Conservation (phyloP, 768 basidiomycete species). For the Saitozyma podzolica region DNA sequence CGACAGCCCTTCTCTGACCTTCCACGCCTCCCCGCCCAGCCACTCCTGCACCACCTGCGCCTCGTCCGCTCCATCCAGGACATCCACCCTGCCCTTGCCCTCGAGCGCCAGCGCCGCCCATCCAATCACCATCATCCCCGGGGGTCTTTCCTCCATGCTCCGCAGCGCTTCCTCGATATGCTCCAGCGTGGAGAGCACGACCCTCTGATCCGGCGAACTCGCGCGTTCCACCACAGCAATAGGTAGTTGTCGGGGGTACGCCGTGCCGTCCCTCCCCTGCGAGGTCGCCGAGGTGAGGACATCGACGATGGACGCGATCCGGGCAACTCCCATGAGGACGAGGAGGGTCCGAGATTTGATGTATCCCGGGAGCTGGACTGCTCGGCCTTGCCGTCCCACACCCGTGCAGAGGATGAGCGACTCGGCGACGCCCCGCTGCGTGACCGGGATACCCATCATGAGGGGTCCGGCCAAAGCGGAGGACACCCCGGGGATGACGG, state of each 20-base stretch:
- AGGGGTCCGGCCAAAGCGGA: constrained; percentile 87
- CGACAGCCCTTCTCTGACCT: constrained; percentile 66
- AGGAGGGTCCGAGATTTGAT: constrained; percentile 76
- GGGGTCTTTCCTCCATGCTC: constrained; percentile 78
- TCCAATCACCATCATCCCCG: constrained; percentile 93
- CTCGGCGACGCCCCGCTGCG: constrained; percentile 91
- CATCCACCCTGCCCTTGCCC: constrained; percentile 66
- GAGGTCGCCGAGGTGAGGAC: constrained; percentile 55
- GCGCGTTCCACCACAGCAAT: constrained; percentile 93
- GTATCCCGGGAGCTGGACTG: constrained; percentile 83
- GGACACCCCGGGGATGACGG: constrained; percentile 84
- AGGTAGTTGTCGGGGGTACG: constrained; percentile 74
- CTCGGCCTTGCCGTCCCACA: constrained; percentile 80
- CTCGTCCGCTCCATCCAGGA: constrained; percentile 63
- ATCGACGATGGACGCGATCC: constrained; percentile 69
- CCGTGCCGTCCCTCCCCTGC: constrained; percentile 56
- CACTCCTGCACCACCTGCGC: constrained; percentile 59
- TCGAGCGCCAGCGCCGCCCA: constrained; percentile 83
- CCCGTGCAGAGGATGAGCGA: constrained; percentile 88
- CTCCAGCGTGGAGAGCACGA: constrained; percentile 72
- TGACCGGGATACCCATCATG: constrained; percentile 88
- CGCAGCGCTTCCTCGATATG: constrained; percentile 71
- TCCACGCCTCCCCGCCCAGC: constrained; percentile 66
- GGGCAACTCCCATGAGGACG: constrained; percentile 92
- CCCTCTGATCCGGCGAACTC: constrained; percentile 89